Evolutionary conservation across 306 rosid genomes (phyloP), one percentile per base, ranked within the genome.

Genomic region (Lathyrus sativus): DNA sequence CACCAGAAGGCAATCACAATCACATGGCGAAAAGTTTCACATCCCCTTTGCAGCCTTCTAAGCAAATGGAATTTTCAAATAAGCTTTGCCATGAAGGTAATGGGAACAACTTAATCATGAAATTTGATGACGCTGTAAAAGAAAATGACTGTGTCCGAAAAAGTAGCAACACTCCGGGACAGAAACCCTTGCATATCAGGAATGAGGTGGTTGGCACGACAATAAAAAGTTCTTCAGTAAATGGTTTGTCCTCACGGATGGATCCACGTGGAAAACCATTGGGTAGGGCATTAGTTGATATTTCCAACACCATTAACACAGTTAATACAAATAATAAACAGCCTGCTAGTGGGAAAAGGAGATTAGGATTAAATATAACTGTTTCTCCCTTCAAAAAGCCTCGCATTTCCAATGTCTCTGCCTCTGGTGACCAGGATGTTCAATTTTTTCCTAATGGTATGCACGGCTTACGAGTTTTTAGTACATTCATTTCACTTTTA

Each of bases 301-400:
- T 89, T 78, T 85, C 98, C 62, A 86, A 88, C 74, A 75, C 84
- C 51, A 49, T 67, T 28, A 84, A 67, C 68, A 55, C 79, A 49
- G 24, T 24, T 60, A 41, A 76, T 62, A 61, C 72, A 68, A 79
- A 67, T 57, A 62, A 44, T 73, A 76, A 61, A 18, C 79, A 76
- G 41, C 74, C 56, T 51, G 33, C 48, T 35, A 39, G 73, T 60
- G 86, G 78, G 55, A 90, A 85, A 82, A 84, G 90, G 85, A 88
- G 81, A 75, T 71, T 82, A 10, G 80, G 91, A 74, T 73, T 73
- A 70, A 75, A 77, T 73, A 73, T 22, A 68, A 80, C 77, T 22
- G 54, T 67, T 71, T 86, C 98, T 83, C 84, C 96, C 31, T 92
- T 92, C 67, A 92, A 90, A 85, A 86, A 41, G 83, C 98, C 96